Evolutionary conservation across 2,329 filamentous ascomycete genomes (phyloP).

Genomic region (Ophiostoma pallidulum): DNA sequence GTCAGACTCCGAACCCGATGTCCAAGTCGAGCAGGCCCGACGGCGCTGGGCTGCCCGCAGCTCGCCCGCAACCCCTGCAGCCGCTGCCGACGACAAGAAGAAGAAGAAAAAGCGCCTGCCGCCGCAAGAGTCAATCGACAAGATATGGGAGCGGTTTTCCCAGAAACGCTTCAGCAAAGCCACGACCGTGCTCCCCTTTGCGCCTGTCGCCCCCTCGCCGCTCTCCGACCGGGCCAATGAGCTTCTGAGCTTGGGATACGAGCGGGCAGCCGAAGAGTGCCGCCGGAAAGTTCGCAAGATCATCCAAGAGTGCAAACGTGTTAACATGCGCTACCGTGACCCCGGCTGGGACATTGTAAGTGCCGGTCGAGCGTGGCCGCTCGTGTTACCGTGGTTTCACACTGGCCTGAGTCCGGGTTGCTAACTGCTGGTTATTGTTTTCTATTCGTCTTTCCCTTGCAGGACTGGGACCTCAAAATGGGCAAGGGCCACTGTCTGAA

Average conservation of each 20-base stretch:
- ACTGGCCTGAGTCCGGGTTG: too few relatives aligned
- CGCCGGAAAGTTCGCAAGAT: constrained; percentile 52
- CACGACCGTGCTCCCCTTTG: constrained; percentile 55
- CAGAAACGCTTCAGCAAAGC: constrained; percentile 56
- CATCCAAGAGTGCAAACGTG: constrained; percentile 55
- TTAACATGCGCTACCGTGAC: constrained; percentile 74
- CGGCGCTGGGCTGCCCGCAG: constrained; percentile 6
- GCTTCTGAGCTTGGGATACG: constrained; percentile 49
- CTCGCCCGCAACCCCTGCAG: background rate
- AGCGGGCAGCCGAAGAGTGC: constrained; percentile 55
- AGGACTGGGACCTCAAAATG: constrained; percentile 62
- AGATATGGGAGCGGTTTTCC: constrained; percentile 55
- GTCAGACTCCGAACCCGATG: constrained; percentile 15
- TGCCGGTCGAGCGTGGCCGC: too few relatives aligned
- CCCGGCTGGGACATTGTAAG: constrained; percentile 49
- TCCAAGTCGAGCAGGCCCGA: background rate
- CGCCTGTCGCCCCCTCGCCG: constrained; percentile 44
- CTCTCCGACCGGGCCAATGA: constrained; percentile 48
- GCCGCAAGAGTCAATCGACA: constrained; percentile 57
- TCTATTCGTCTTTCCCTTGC: background rate
- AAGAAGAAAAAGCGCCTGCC: constrained; percentile 48
- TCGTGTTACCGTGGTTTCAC: too few relatives aligned
- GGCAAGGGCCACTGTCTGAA: constrained; percentile 48
- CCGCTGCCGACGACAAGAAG: constrained; percentile 36
- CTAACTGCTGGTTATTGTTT: too few relatives aligned